Percentiles rank a stretch among this genome's conserved stretches.
Evolutionary conservation across 2,329 filamentous ascomycete species (phyloP).

Genomic region (Chrysoporthe cubensis): DNA sequence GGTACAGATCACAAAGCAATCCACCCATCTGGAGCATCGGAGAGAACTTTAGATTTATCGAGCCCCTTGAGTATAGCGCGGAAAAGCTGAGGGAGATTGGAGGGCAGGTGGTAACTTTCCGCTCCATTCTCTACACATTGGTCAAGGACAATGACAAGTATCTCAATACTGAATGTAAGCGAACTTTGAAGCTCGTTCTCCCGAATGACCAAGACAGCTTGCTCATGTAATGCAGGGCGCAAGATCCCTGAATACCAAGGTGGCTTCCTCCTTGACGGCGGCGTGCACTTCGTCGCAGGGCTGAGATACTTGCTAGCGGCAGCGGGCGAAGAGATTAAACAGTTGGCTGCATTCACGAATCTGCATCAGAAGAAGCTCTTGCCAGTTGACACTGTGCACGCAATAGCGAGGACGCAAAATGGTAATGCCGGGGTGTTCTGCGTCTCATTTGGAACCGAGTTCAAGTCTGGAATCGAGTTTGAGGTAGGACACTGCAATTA

Average conservation of each 20-base stretch:
- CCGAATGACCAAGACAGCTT: neutral
- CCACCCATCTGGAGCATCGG: constrained; percentile 62
- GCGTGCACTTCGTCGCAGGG: constrained; percentile 72
- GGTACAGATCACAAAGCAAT: constrained; percentile 36
- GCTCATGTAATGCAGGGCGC: constrained; percentile 52
- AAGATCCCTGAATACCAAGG: constrained; percentile 73
- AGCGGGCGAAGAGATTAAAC: constrained; percentile 48
- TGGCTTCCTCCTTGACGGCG: constrained; percentile 76
- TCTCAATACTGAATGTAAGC: constrained; percentile 50
- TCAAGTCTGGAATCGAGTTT: constrained; percentile 34
- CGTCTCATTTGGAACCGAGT: constrained; percentile 40
- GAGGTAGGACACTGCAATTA: constrained; percentile 16
- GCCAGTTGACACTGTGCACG: constrained; percentile 68
- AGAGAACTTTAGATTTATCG: constrained; percentile 72
- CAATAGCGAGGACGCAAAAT: constrained; percentile 32
- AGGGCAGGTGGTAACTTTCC: constrained; percentile 40
- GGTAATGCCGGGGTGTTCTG: constrained; percentile 34
- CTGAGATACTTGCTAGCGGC: constrained; percentile 61
- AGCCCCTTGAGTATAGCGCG: constrained; percentile 32
- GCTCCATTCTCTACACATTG: constrained; percentile 47
- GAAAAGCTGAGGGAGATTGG: constrained; percentile 34
- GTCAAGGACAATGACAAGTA: constrained; percentile 51
- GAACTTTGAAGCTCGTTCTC: neutral
- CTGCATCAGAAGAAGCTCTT: constrained; percentile 61
- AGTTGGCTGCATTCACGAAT: constrained; percentile 58